Conservation (phyloP, 495 filamentous ascomycete species). For the Immersiella caudata region DNA sequence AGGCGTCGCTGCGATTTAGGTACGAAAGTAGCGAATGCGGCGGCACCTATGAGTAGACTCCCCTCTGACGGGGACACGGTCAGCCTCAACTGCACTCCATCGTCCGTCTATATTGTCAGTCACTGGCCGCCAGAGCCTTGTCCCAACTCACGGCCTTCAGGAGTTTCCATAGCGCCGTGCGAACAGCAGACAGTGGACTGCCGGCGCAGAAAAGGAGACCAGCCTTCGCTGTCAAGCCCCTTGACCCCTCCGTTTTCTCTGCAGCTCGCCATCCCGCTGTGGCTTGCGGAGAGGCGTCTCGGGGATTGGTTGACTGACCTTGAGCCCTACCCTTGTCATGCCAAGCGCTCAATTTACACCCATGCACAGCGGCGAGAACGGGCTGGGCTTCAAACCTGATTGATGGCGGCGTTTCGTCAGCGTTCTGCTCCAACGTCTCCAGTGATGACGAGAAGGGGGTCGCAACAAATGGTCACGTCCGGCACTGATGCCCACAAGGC, state of each 20-base stretch:
- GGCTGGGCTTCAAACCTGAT: constrained; percentile 23
- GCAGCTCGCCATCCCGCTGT: constrained; percentile 21
- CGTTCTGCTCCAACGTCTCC: not conserved
- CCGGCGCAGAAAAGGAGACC: constrained; percentile 6
- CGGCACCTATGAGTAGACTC: constrained; percentile 26
- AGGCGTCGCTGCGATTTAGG: constrained; percentile 35
- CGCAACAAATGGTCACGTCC: not conserved
- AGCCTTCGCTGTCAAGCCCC: constrained; percentile 3
- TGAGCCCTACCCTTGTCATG: constrained; percentile 33
- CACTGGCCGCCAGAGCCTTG: not conserved
- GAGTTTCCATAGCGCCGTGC: not conserved
- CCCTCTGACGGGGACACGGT: constrained; percentile 24
- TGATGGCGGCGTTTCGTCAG: constrained; percentile 26
- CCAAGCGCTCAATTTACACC: constrained; percentile 35
- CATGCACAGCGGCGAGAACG: constrained; percentile 25
- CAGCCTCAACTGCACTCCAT: constrained; percentile 20
- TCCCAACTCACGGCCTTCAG: not conserved
- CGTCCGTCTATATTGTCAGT: not conserved
- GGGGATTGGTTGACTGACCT: constrained; percentile 41
- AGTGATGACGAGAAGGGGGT: not conserved
- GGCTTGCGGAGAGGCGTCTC: constrained; percentile 29
- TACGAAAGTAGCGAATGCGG: constrained; percentile 28
- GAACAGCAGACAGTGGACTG: not conserved
- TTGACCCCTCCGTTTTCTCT: constrained; percentile 5
- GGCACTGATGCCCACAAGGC: not conserved